Evolutionary conservation across 1,284 basidiomycete genomes (phyloP), one percentile per base, ranked within the genome.

Genomic region (Trametes sp.): DNA sequence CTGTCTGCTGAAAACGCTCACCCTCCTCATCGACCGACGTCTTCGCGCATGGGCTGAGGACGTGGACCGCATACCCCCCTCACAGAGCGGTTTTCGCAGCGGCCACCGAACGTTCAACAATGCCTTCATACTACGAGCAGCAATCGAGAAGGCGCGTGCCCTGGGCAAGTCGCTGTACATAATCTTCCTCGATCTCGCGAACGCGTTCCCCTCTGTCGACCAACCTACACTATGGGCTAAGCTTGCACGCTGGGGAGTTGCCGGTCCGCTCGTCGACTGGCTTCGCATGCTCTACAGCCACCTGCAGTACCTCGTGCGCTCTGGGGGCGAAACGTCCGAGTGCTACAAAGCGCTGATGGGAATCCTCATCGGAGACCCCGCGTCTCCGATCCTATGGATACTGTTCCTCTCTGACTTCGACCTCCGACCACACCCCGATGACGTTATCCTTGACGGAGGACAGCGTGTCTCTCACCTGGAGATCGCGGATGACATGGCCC

Each of bases 151-250:
- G 16, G 69, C 72, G 0, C 54, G 67, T 5, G 48, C 63, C 0
- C 7, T 54, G 2, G 59, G 65, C 0, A 54, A 67, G 11, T 11
- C 65, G 0, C 65, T 76, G 6, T 76, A 70, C 59, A 70, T 74
- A 0, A 72, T 66, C 0, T 76, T 74, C 53, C 66, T 75, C 1
- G 76, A 78, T 59, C 49, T 77, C 14, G 64, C 50, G 0, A 78
- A 78, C 62, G 76, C 74, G 2, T 78, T 78, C 64, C 77, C 77
- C 1, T 77, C 75, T 0, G 74, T 74, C 2, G 69, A 77, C 48
- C 70, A 70, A 10, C 42, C 66, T 0, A 69, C 73, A 0, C 69
- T 79, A 2, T 78, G 77, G 77, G 29, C 66, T 10, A 76, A 76
- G 52, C 66, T 78, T 0, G 58, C 23, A 0, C 41, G 1, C 26